A percentile compares a stretch with the other conserved stretches of the same genome.
Conservation (phyloP, 2,329 filamentous ascomycete genomes). For the Trichoderma afroharzianum region DNA sequence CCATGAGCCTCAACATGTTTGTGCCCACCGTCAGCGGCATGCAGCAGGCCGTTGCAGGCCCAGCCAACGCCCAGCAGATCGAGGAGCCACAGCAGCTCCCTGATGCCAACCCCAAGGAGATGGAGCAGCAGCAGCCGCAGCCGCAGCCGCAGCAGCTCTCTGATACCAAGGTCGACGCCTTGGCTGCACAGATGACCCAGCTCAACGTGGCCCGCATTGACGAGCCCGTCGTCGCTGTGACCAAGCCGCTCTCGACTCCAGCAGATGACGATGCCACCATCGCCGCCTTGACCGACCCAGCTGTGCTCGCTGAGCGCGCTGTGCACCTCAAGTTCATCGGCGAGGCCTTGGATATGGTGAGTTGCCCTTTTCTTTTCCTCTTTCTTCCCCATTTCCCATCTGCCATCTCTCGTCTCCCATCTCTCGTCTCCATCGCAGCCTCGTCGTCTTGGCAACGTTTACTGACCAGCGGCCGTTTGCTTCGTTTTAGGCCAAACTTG, state of each 20-base stretch:
- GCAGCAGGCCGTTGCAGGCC: background rate
- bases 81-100: constrained; percentile 29
- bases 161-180: background rate
- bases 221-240: background rate
- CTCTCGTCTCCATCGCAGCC: background rate
- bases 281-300: constrained; percentile 24
- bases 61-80: constrained; percentile 20
- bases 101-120: background rate
- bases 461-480: constrained; percentile 23
- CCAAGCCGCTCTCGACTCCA: constrained; percentile 10
- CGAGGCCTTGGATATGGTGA: constrained; percentile 81
- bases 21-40: background rate
- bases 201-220: constrained; percentile 16
- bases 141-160: background rate
- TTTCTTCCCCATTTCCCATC: background rate
- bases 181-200: background rate
- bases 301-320: constrained; percentile 31
- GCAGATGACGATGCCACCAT: constrained; percentile 1
- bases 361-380: constrained; percentile 19
- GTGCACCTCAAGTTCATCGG: constrained; percentile 64
- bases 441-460: background rate
- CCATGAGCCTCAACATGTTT: background rate
- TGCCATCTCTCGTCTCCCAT: background rate
- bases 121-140: background rate
- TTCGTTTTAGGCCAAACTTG: constrained; percentile 67